Conservation (phyloP, 1,139 yeast genomes). For the Lodderomyces parapsilosis region DNA sequence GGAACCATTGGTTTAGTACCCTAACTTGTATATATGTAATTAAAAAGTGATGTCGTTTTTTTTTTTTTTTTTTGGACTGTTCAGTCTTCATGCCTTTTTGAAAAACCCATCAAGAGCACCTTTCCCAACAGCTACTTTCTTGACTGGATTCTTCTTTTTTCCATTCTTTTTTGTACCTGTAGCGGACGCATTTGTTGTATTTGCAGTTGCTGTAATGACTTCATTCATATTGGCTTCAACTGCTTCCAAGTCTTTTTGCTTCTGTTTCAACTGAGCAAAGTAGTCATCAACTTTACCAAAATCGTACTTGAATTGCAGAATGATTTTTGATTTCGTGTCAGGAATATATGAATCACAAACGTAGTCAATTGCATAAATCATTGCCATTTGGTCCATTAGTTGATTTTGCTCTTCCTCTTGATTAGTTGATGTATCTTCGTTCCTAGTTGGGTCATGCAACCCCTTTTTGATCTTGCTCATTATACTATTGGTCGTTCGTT, state of each 20-base stretch:
- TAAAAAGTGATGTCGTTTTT: too few relatives aligned
- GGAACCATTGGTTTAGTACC: too few relatives aligned
- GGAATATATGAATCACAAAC: conserved; percentile 28
- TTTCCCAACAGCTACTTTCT: conserved; percentile 50
- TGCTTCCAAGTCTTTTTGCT: conserved; percentile 27
- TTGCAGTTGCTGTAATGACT: conserved; percentile 19
- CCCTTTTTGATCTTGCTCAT: conserved; percentile 16
- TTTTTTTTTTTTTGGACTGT: too few relatives aligned
- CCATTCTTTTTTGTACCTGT: conserved; percentile 15
- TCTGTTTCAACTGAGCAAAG: conserved; percentile 23
- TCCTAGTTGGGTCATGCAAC: conserved; percentile 23
- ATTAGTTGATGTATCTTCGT: conserved; percentile 22
- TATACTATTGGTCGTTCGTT: conserved; percentile 7
- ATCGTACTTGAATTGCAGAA: conserved; percentile 18
- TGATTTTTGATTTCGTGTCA: conserved; percentile 18
- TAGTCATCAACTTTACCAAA: conserved; percentile 32
- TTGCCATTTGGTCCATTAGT: conserved; percentile 24
- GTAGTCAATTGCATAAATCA: conserved; percentile 28
- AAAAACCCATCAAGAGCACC: conserved; percentile 69
- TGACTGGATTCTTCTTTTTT: conserved; percentile 21
- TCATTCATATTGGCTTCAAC: conserved; percentile 29
- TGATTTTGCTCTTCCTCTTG: conserved; percentile 10
- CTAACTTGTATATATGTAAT: conserved; percentile 1
- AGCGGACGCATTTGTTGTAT: conserved; percentile 5
- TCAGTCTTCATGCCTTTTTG: conserved; percentile 38